Evolutionary conservation across 1,139 yeast genomes (phyloP).

Genomic region (Scheffersomyces parashehatae): DNA sequence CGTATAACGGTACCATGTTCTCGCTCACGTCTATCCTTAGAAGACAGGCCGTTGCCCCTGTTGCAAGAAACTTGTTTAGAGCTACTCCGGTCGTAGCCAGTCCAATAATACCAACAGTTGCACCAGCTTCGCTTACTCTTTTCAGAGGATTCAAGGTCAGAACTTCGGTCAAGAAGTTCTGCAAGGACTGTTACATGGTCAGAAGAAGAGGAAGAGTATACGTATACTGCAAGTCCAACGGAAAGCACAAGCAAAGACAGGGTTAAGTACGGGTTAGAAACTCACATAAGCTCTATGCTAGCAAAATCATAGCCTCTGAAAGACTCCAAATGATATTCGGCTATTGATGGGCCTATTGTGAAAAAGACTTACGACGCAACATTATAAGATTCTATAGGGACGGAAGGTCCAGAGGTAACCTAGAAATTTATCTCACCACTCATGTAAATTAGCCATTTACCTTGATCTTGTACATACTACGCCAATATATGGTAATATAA

Average conservation of each 20-base stretch:
- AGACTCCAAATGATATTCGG: background rate
- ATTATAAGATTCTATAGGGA: no score
- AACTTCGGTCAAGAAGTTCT: constrained; percentile 88
- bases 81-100: constrained; percentile 17
- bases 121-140: constrained; percentile 8
- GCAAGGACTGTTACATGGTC: constrained; percentile 89
- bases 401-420: no score
- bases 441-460: no score
- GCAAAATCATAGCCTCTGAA: background rate
- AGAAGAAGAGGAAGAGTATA: constrained; percentile 93
- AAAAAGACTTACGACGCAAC: no score
- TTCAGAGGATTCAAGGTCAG: constrained; percentile 38
- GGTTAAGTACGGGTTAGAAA: constrained; percentile 46
- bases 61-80: constrained; percentile 15
- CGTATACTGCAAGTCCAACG: constrained; percentile 88
- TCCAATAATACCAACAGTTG: constrained; percentile 7
- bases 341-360: no score
- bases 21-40: constrained; percentile 17
- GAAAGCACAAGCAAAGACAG: constrained; percentile 96
- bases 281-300: background rate
- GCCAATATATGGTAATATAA: no score
- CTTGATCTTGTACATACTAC: no score
- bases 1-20: constrained; percentile 12
- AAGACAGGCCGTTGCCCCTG: constrained; percentile 14
- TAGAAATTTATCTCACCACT: no score